Base-by-base conservation (phyloP, 2,329 filamentous ascomycete species). In the Alternaria incomplexa region DNA sequence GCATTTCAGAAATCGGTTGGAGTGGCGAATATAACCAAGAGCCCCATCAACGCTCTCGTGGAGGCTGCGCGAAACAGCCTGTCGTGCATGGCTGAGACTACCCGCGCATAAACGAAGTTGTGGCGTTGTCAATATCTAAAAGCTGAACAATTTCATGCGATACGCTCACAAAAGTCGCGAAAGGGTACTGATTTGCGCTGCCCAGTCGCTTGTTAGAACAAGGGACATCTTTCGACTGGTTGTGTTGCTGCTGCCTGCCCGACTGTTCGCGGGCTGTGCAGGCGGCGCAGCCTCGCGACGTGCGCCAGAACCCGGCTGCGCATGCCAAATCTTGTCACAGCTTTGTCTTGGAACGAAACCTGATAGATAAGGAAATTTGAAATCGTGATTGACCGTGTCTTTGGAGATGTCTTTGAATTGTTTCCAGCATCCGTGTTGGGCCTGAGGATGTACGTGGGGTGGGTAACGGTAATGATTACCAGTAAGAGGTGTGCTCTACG, bases 131-230 rank as follows among this genome's bases (percentile, higher is more conserved):
- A 15, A 25, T 22, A 7, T 48, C 28, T 11, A 25, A 54, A 46
- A 54, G 36, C 56, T 57, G 40, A 25, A 13, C 22, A 53, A 30
- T 36, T 58, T 61, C 52, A 64, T 62, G 62, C 64, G 17, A 12
- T 60, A 23, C 25, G 13, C 11, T 47, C 4, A 12, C 2, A 20
- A 13, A 32, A 2, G 25, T 30, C 25, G 10, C 22, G 22, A 53
- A 23, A 30, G 46, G 26, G 15, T 20, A 20, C 17, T 32, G 23
- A 23, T 47, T 25, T 15, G 57, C 46, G 43, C 46, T 48, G 51
- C 57, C 52, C 23, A 53, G 50, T 50, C 60, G 60, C 54, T 58
- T 58, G 43, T 54, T 50, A 26, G 40, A 50, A 53, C 47, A 51
- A 3, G 44, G 25, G 6, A 36, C 23, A 43, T 43, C 17, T 43